Conservation (phyloP, 2,329 filamentous ascomycete species). For the Penicillium sp. region DNA sequence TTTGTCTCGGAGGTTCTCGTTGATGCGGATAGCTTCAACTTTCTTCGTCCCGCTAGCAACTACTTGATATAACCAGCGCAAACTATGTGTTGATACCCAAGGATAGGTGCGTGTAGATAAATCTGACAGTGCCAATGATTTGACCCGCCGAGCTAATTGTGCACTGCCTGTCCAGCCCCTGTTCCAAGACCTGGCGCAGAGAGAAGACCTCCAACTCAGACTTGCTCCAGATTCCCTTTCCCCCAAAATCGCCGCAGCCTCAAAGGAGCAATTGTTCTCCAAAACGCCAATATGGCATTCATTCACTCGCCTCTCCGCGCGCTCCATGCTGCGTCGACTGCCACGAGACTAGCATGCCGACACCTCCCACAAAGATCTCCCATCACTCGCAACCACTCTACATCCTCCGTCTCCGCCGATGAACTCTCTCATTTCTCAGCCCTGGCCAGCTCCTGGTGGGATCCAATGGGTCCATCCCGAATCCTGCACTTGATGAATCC, state of each 20-base stretch:
- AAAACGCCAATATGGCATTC: constrained; percentile 18
- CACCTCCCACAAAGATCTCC: background rate
- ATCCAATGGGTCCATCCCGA: constrained; percentile 87
- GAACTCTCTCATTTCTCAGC: constrained; percentile 94
- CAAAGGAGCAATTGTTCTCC: background rate
- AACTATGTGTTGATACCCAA: constrained; percentile 5
- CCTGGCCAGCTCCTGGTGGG: constrained; percentile 96
- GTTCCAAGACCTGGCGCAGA: background rate
- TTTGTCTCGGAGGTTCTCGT: constrained; percentile 25
- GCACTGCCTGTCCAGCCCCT: background rate
- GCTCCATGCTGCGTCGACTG: constrained; percentile 11
- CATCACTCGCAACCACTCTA: constrained; percentile 36
- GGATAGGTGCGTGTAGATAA: constrained; percentile 6
- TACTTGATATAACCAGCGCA: constrained; percentile 7
- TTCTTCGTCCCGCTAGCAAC: constrained; percentile 6
- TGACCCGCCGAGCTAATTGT: background rate
- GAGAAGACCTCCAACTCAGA: constrained; percentile 6
- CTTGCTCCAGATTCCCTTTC: background rate
- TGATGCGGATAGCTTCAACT: constrained; percentile 23
- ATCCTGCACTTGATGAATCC: constrained; percentile 98
- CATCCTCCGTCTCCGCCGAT: constrained; percentile 77
- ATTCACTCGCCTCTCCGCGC: constrained; percentile 14
- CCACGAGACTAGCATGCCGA: constrained; percentile 12
- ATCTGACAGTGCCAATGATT: background rate
- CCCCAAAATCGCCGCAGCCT: background rate